phyloP scores from a whole-genome alignment of 2,329 filamentous ascomycete genomes.

The Talaromyces sp. region DNA sequence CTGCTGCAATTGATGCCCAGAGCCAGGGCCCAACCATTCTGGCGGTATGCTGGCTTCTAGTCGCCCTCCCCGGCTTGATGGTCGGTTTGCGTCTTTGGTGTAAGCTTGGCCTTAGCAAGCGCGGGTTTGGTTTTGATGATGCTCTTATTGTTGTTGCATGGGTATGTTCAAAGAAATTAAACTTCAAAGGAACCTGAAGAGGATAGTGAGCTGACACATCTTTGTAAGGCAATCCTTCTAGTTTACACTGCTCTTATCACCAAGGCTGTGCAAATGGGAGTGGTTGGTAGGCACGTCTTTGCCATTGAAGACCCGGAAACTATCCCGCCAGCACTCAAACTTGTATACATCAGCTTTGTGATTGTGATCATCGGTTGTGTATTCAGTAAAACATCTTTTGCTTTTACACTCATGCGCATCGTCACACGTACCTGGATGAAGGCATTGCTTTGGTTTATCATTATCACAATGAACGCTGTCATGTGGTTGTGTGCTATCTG shows the following conservation, averaged over 20 bases:
- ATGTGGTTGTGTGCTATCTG: conserved; percentile 26
- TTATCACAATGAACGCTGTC: conserved; percentile 27
- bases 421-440: conserved; percentile 24
- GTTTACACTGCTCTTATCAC: conserved; percentile 33
- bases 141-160: conserved; percentile 33
- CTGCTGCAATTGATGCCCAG: conserved; percentile 6
- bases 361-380: conserved; percentile 25
- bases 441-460: conserved; percentile 27
- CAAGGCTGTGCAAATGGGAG: conserved; percentile 29
- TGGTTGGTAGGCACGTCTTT: conserved; percentile 34
- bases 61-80: conserved; percentile 22
- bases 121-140: conserved; percentile 41
- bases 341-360: conserved; percentile 17
- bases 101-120: conserved; percentile 30
- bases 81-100: conserved; percentile 22
- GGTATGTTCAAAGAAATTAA: conserved; percentile 19
- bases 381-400: conserved; percentile 30
- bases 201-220: not conserved
- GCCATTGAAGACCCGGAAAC: conserved; percentile 19
- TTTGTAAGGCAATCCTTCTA: conserved; percentile 13
- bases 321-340: conserved; percentile 16
- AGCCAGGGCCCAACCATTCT: conserved; percentile 19
- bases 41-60: conserved; percentile 26
- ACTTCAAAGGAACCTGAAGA: no score
- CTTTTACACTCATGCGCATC: conserved; percentile 28